Evolutionary conservation across 148 eudicot species (phyloP).

Genomic region (Vaccinium macrocarpon): DNA sequence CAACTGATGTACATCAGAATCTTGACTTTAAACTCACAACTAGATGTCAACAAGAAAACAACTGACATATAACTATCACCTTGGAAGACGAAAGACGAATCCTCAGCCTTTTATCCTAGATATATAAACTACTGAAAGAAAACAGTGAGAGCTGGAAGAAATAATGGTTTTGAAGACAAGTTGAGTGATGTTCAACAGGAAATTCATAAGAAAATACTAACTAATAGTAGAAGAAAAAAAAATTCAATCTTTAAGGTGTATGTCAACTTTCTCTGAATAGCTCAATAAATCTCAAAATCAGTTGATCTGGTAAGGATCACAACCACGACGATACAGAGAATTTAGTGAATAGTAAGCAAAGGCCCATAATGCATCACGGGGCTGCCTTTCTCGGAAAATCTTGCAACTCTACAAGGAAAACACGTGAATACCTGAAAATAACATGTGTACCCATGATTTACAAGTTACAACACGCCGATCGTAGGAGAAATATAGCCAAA

Average conservation of each 20-base stretch:
- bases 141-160: no score
- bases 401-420: not conserved
- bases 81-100: no score
- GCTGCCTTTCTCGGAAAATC: not conserved
- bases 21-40: no score
- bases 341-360: not conserved
- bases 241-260: not conserved
- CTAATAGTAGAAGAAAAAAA: no score
- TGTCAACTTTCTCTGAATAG: conserved; percentile 16
- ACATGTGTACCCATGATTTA: not conserved
- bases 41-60: no score
- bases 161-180: no score
- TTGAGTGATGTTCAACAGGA: no score
- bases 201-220: no score
- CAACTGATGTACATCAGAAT: no score
- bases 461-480: not conserved
- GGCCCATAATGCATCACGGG: not conserved
- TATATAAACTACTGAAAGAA: no score
- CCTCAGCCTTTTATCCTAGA: no score
- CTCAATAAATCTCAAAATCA: not conserved
- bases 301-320: not conserved
- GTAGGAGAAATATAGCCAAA: not conserved
- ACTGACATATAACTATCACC: no score
- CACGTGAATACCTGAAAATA: not conserved
- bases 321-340: not conserved